Evolutionary conservation across 495 filamentous ascomycete species (phyloP).

Genomic region (Bryoglossum gracile): DNA sequence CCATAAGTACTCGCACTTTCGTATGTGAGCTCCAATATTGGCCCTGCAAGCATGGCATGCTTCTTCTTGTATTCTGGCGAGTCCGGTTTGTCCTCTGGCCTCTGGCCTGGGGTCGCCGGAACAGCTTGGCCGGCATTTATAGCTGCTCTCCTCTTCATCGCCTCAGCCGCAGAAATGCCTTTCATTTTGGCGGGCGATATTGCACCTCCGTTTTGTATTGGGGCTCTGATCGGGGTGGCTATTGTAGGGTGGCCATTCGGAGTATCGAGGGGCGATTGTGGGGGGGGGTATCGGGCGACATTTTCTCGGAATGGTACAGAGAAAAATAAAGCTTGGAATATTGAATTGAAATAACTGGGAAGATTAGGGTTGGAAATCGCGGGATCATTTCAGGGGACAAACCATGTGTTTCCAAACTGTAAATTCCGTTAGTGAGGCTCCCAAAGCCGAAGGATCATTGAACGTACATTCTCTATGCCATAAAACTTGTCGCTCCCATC

Average conservation of each 20-base stretch:
- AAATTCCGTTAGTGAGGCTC: conserved; percentile 22
- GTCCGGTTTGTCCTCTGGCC: conserved; percentile 66
- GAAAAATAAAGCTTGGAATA: conserved; percentile 93
- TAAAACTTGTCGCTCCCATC: conserved; percentile 99
- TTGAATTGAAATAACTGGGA: conserved; percentile 90
- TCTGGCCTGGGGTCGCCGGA: conserved; percentile 30
- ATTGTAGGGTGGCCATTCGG: conserved; percentile 37
- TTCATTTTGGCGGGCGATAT: conserved; percentile 40
- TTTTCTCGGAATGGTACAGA: conserved; percentile 92
- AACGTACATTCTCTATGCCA: conserved; percentile 90
- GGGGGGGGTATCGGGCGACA: conserved; percentile 88
- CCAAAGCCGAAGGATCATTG: not conserved
- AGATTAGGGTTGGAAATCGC: not conserved
- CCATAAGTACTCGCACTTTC: conserved; percentile 75
- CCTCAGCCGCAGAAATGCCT: conserved; percentile 29
- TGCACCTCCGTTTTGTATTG: conserved; percentile 35
- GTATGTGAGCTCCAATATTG: conserved; percentile 72
- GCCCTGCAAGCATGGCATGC: conserved; percentile 77
- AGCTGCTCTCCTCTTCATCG: conserved; percentile 38
- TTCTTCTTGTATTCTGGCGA: conserved; percentile 97
- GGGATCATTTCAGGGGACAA: conserved; percentile 26
- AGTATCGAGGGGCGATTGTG: conserved; percentile 38
- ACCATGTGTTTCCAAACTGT: conserved; percentile 98
- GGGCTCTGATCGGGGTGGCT: conserved; percentile 33
- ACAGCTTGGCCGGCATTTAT: conserved; percentile 34